Base-by-base conservation (phyloP, 164 flowering plant species). In the Berberis vulgaris region DNA sequence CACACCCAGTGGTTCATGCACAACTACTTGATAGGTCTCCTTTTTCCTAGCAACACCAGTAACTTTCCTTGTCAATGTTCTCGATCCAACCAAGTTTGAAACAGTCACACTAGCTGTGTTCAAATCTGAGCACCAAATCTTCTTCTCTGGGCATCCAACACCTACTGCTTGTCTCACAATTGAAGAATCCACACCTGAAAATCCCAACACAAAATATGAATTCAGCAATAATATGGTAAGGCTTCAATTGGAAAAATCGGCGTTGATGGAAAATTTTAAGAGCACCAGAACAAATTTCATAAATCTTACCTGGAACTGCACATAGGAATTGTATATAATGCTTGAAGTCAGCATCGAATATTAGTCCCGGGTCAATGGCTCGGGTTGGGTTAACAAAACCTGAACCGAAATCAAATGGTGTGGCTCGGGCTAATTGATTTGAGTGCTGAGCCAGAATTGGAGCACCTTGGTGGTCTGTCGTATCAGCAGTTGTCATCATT, bases 281-380 rank as follows among this genome's bases (percentile, higher is more conserved):
- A 26, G 26, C 26, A 26, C 26, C 26, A 26, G 26, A 26, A 26
- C 26, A 26, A 26, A 26, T 26, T 26, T 26, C 26, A 26, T 26
- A 26, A 26, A 26, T 26, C 26, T 26, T 26, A 26, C 26, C 26
- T 7, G 85, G 84, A 57, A 81, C 85, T 5, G 82, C 69, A 54
- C 88, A 84, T 40, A 84, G 77, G 74, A 84, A 84, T 69, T 76
- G 72, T 7, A 81, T 54, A 65, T 84, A 79, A 45, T 78, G 56
- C 26, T 70, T 62, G 74, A 80, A 84, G 5, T 68, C 12, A 55
- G 72, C 46, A 41, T 76, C 54, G 63, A 82, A 80, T 41, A 80
- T 77, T n/a, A 79, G 76, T 57, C 85, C 83, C 7, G 83, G 85
- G 57, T 82, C 81, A 26, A 82, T 62, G 47, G 85, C 85, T 49